A percentile compares a stretch with the other conserved stretches of the same genome.
Evolutionary conservation across 306 rosid genomes (phyloP).

Genomic region (cucumber (Cucumis sativus)): DNA sequence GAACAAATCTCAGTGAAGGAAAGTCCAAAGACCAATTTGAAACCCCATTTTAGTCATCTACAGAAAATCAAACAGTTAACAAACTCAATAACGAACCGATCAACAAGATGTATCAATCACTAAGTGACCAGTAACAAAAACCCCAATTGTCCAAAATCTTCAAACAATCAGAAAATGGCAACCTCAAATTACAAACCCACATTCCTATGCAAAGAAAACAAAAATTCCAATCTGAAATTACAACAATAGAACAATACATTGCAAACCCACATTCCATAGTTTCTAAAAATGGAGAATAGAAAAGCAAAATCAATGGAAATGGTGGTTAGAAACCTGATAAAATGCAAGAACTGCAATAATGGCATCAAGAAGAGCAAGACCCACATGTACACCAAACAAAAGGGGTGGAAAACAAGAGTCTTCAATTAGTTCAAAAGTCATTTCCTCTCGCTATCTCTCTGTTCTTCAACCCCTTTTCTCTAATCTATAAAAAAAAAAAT

Average conservation of each 20-base stretch:
- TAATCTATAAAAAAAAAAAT: background rate
- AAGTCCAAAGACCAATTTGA: background rate
- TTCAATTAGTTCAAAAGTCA: constrained; percentile 42
- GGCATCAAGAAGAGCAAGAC: constrained; percentile 57
- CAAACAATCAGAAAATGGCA: background rate
- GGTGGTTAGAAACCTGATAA: constrained; percentile 50
- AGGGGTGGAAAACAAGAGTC: constrained; percentile 47
- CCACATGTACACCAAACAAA: constrained; percentile 40
- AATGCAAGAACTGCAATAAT: constrained; percentile 48
- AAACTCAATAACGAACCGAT: background rate
- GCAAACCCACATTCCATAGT: constrained; percentile 3
- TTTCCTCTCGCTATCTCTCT: constrained; percentile 8
- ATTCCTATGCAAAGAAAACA: background rate
- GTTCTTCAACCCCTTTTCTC: background rate
- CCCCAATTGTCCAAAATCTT: background rate
- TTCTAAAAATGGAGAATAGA: background rate
- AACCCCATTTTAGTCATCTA: background rate
- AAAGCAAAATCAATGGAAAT: background rate
- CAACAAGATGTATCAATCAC: background rate
- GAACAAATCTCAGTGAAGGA: background rate
- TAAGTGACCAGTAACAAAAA: background rate
- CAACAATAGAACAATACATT: background rate
- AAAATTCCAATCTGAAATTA: background rate
- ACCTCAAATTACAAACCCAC: background rate
- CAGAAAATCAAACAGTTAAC: constrained; percentile 7